Conservation (phyloP, 495 filamentous ascomycete species). For the Pseudoneurospora amorphoporcata region DNA sequence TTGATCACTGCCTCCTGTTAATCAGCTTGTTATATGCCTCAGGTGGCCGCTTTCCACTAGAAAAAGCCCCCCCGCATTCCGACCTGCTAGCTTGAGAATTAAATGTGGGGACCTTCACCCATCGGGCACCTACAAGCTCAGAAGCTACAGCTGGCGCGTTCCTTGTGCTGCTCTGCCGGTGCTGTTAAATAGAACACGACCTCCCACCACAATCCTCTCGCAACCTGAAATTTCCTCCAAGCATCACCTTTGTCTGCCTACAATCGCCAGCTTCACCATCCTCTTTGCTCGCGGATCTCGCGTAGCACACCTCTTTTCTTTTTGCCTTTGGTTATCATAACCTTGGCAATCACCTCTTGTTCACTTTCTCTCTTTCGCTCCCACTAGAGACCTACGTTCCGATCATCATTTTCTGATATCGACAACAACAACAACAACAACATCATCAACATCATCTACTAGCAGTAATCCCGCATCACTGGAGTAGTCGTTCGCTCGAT, state of each 20-base stretch:
- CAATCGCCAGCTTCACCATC: background rate
- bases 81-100: background rate
- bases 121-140: background rate
- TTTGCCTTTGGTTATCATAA: background rate
- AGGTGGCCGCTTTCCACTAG: background rate
- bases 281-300: background rate
- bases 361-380: background rate
- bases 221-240: background rate
- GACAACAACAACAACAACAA: background rate
- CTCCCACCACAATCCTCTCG: background rate
- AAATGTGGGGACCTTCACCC: background rate
- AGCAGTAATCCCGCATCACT: background rate
- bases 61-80: background rate
- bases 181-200: background rate
- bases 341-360: background rate
- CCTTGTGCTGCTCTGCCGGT: background rate
- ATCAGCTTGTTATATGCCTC: background rate
- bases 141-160: background rate
- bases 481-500: background rate
- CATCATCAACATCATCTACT: background rate
- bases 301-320: background rate
- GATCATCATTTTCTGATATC: background rate
- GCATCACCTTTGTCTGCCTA: background rate
- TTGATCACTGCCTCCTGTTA: background rate
- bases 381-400: background rate